Evolutionary conservation across 371 early-diverging fungal species (phyloP).

Genomic region (Rhizopus sp.): DNA sequence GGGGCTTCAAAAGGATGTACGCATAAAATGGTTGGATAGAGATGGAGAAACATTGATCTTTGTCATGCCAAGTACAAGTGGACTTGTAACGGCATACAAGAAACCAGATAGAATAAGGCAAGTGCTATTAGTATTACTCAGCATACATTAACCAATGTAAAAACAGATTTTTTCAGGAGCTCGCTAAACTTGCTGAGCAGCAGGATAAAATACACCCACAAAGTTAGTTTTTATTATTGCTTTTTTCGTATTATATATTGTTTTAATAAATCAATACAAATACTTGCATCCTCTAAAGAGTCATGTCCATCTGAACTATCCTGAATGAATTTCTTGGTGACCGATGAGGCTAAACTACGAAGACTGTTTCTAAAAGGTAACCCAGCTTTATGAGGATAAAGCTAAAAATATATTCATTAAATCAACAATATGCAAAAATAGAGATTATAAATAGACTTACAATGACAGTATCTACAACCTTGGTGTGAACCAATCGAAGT

Average conservation of each 20-base stretch:
- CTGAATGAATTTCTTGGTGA: conserved; percentile 52
- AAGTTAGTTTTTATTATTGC: neutral
- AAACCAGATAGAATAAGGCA: conserved; percentile 59
- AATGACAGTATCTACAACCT: conserved; percentile 45
- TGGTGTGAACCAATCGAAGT: conserved; percentile 43
- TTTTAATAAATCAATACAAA: conserved; percentile 50
- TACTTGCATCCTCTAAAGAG: conserved; percentile 59
- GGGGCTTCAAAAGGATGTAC: conserved; percentile 34
- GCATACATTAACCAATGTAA: neutral
- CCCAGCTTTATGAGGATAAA: conserved; percentile 49
- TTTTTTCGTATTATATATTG: conserved; percentile 9
- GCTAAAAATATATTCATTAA: conserved; percentile 13
- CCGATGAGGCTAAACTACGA: conserved; percentile 29
- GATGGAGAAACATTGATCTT: conserved; percentile 54
- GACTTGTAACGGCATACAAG: conserved; percentile 64
- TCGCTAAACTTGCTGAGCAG: conserved; percentile 9
- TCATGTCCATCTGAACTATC: conserved; percentile 59
- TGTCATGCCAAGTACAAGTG: conserved; percentile 79
- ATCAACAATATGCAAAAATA: neutral
- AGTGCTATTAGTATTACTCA: neutral
- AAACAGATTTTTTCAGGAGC: conserved; percentile 26
- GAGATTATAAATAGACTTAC: conserved; percentile 26
- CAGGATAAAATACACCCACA: conserved; percentile 24
- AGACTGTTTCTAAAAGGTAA: conserved; percentile 47
- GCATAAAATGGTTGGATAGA: conserved; percentile 29